Conservation (phyloP, 805 yeast genomes). For the Priceomyces haplophilus region DNA sequence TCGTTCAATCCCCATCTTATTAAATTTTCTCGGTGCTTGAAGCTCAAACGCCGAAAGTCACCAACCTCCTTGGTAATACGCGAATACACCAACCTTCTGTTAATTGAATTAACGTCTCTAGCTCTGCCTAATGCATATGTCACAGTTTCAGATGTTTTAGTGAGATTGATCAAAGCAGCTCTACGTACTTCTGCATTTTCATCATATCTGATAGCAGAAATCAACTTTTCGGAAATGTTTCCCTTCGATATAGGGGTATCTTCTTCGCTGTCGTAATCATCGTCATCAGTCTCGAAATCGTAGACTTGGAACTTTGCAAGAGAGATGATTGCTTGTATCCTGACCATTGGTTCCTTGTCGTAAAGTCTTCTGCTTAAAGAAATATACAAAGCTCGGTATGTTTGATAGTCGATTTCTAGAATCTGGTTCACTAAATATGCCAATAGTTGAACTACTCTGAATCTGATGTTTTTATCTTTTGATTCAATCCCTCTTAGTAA, state of each 20-base stretch:
- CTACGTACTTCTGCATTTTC: conserved; percentile 85
- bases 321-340: conserved; percentile 83
- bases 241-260: conserved; percentile 7
- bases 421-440: conserved; percentile 69
- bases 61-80: conserved; percentile 66
- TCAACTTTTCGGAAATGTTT: conserved; percentile 19
- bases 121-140: conserved; percentile 74
- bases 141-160: conserved; percentile 50
- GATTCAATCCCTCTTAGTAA: conserved; percentile 77
- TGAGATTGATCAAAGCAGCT: conserved; percentile 72
- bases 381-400: conserved; percentile 60
- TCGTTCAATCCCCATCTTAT: conserved; percentile 85
- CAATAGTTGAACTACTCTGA: conserved; percentile 71
- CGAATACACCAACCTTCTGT: conserved; percentile 70
- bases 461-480: conserved; percentile 72
- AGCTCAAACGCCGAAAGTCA: conserved; percentile 50
- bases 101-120: conserved; percentile 68
- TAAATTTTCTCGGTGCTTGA: conserved; percentile 59
- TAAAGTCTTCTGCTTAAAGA: conserved; percentile 60
- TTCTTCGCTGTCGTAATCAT: conserved; percentile 41
- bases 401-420: conserved; percentile 70
- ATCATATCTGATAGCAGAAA: conserved; percentile 66
- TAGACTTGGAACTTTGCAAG: conserved; percentile 68
- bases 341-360: conserved; percentile 73
- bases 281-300: conserved; percentile 30